These are phyloP conservation scores for Carex pumila DNA, from an alignment of 176 grass and related monocot species.

Conservation along the genomic window DNA sequence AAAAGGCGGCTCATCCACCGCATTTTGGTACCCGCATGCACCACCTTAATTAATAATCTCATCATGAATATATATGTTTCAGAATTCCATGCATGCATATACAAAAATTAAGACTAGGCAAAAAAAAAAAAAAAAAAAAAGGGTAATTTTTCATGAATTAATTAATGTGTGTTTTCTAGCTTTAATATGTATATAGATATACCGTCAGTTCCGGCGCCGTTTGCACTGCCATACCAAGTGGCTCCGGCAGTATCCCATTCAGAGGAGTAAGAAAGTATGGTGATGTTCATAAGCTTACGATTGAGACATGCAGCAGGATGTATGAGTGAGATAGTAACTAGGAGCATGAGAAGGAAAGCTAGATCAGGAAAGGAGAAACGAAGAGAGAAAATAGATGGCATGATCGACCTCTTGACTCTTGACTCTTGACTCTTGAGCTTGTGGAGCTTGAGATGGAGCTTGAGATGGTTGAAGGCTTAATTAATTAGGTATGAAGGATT, in stretches of 20 bases:
- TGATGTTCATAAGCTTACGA: constrained; percentile 44
- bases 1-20: constrained; percentile 49
- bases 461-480: background rate
- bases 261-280: constrained; percentile 10
- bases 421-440: constrained; percentile 5
- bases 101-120: background rate
- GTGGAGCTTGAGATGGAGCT: background rate
- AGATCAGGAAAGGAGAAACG: constrained; percentile 6
- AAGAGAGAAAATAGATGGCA: constrained; percentile 6
- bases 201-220: constrained; percentile 67
- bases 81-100: background rate
- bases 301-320: constrained; percentile 15
- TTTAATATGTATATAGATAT: background rate
- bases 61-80: background rate
- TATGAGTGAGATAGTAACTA: constrained; percentile 21
- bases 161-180: background rate
- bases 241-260: constrained; percentile 43
- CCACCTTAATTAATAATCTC: constrained; percentile 26
- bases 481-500: background rate
- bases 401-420: constrained; percentile 6
- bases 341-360: constrained; percentile 12
- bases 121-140: background rate
- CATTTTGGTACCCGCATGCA: constrained; percentile 62
- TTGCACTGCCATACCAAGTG: constrained; percentile 63
- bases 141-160: background rate